Evolutionary conservation across 495 filamentous ascomycete species (phyloP), one percentile per base, ranked within the genome.

Genomic region (Tuber calosporum): DNA sequence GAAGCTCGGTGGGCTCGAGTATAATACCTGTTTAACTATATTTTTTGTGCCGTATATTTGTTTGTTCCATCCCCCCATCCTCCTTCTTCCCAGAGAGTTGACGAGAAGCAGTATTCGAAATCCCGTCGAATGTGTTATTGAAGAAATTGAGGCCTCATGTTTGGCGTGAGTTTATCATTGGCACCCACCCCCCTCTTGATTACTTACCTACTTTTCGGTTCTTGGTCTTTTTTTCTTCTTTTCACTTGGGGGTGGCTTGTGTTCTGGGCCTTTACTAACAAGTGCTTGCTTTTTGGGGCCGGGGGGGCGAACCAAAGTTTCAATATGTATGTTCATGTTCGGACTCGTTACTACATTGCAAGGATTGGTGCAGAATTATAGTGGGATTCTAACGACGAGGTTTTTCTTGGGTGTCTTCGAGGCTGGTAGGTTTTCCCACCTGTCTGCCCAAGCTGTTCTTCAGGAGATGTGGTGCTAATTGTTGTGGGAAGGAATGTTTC

Each of bases 11-110:
- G 84, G 84, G 69, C 86, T 86, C 19, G 87, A 91, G 79, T 94
- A 90, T 83, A 95, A 94, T 83, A 90, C 87, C 20, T 92, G 91
- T 0, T 83, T 96, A 73, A 89, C 88, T 36, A 94, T 96, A 76
- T 97, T 97, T 86, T 99, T 97, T 83, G 89, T 97, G 0, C 93
- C 94, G 0, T 98, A 97, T 81, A 87, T 96, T 75, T 94, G 67
- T 90, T 90, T 77, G 94, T 41, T 58, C 48, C 8, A n/a, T 4
- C 81, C 81, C 45, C 26, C 26, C 11, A 58, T 30, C n/a, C 34
- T 71, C 45, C 41, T 42, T 34, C 13, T 7, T 19, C 34, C 26
- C 26, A 1, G 53, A 26, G 53, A 34, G 69, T 67, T 73, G 22
- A 79, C 68, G 45, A 26, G 34, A 58, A 17, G 26, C 37, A 79